A percentile compares a stretch with the other conserved stretches of the same genome.
Conservation (phyloP, 1,284 basidiomycete species). For the Afroboletus lepidellus region DNA sequence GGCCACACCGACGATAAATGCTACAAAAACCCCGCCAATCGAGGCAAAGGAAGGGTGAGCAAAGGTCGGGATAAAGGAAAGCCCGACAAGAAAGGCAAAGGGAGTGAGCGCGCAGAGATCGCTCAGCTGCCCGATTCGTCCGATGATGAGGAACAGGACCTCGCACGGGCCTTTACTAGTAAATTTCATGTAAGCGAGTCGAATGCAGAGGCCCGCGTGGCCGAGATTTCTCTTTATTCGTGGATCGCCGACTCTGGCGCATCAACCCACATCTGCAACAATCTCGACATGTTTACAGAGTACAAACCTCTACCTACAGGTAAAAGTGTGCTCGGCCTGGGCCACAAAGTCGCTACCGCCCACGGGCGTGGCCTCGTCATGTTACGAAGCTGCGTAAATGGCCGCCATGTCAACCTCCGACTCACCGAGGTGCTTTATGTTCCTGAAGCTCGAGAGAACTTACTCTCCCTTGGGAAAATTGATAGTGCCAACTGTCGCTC, state of each 20-base stretch:
- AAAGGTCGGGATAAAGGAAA: neutral
- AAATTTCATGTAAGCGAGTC: neutral
- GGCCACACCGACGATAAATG: neutral
- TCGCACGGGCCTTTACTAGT: neutral
- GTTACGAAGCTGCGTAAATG: neutral
- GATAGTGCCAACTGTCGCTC: neutral
- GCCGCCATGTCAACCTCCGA: neutral
- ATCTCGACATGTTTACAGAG: neutral
- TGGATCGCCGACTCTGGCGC: neutral
- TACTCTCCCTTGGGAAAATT: neutral
- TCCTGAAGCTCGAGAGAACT: neutral
- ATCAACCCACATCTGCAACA: neutral
- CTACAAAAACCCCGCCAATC: slow-evolving; percentile 1
- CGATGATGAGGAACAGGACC: neutral
- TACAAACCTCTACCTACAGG: neutral
- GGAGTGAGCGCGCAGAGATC: neutral
- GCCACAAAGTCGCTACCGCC: neutral
- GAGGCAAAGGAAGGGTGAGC: neutral
- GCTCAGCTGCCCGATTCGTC: neutral
- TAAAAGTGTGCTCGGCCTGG: neutral
- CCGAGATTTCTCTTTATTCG: neutral
- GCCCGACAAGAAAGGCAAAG: neutral
- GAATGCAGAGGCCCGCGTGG: neutral
- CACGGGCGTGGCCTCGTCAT: neutral
- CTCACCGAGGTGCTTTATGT: neutral